Conservation (phyloP, 495 filamentous ascomycete species). For the Daldinia childiae region DNA sequence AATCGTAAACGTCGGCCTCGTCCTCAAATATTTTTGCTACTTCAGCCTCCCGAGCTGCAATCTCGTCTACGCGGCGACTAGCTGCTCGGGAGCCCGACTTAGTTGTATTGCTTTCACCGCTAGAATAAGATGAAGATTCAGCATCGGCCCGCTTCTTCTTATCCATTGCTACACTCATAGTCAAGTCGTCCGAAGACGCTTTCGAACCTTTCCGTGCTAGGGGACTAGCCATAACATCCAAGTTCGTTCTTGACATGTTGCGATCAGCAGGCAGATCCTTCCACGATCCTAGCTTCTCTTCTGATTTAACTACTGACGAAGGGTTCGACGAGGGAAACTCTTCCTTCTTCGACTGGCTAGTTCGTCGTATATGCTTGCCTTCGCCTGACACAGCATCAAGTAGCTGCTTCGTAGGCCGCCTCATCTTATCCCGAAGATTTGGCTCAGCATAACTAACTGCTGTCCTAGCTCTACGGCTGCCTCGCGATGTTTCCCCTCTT, state of each 20-base stretch:
- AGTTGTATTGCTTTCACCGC: neutral
- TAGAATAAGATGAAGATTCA: conserved; percentile 18
- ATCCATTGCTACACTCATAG: conserved; percentile 46
- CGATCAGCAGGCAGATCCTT: conserved; percentile 30
- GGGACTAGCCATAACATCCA: conserved; percentile 43
- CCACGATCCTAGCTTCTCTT: conserved; percentile 28
- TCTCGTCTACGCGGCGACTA: conserved; percentile 41
- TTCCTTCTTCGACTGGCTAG: conserved; percentile 47
- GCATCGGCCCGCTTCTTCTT: conserved; percentile 43
- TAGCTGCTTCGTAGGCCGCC: conserved; percentile 77
- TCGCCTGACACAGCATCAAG: conserved; percentile 73
- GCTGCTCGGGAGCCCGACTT: conserved; percentile 24
- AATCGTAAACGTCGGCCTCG: conserved; percentile 48
- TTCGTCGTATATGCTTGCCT: conserved; percentile 54
- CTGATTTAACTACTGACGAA: conserved; percentile 43
- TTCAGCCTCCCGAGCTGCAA: conserved; percentile 42
- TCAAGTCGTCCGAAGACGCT: conserved; percentile 34
- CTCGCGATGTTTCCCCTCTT: conserved; percentile 61
- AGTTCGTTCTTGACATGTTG: conserved; percentile 4
- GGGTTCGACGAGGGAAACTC: conserved; percentile 35
- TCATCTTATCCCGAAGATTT: conserved; percentile 87
- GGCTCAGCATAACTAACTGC: conserved; percentile 87
- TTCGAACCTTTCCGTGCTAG: conserved; percentile 36
- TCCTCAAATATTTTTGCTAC: conserved; percentile 35
- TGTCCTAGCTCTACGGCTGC: conserved; percentile 70